Conservation (phyloP, 148 eudicot species). For the Amaranthus cruentus region DNA sequence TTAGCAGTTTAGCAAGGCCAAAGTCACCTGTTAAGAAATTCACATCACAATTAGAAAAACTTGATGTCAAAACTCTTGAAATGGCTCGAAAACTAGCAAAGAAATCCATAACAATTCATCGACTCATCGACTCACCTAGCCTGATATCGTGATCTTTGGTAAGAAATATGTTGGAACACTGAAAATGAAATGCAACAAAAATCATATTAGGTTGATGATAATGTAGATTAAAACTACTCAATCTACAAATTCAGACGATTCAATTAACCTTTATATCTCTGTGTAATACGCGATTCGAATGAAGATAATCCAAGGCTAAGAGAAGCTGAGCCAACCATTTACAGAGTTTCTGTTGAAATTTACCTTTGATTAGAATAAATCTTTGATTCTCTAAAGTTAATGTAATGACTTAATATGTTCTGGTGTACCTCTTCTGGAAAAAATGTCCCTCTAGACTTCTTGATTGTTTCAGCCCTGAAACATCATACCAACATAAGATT, state of each 20-base stretch:
- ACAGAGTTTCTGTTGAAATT: conserved; percentile 71
- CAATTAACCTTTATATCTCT: conserved; percentile 80
- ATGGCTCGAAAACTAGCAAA: neutral
- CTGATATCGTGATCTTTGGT: conserved; percentile 81
- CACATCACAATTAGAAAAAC: conserved; percentile 1
- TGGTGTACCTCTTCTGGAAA: conserved; percentile 85
- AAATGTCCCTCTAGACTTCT: conserved; percentile 68
- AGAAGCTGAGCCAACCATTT: conserved; percentile 90
- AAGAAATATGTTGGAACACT: conserved; percentile 94
- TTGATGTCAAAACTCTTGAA: neutral
- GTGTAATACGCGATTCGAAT: conserved; percentile 85
- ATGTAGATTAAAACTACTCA: neutral
- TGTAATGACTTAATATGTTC: neutral
- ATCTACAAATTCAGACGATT: neutral
- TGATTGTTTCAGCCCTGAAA: conserved; percentile 60
- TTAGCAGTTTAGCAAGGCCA: conserved; percentile 85
- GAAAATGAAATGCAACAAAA: conserved; percentile 24
- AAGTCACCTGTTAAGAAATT: conserved; percentile 58
- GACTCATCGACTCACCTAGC: conserved; percentile 55
- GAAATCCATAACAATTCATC: neutral
- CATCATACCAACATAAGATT: conserved; percentile 8
- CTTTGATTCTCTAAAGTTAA: neutral
- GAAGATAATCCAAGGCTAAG: conserved; percentile 90
- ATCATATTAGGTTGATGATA: neutral
- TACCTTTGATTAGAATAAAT: conserved; percentile 9